Evolutionary conservation across 2,329 filamentous ascomycete species (phyloP).

Genomic region (Diplodia intermedia): DNA sequence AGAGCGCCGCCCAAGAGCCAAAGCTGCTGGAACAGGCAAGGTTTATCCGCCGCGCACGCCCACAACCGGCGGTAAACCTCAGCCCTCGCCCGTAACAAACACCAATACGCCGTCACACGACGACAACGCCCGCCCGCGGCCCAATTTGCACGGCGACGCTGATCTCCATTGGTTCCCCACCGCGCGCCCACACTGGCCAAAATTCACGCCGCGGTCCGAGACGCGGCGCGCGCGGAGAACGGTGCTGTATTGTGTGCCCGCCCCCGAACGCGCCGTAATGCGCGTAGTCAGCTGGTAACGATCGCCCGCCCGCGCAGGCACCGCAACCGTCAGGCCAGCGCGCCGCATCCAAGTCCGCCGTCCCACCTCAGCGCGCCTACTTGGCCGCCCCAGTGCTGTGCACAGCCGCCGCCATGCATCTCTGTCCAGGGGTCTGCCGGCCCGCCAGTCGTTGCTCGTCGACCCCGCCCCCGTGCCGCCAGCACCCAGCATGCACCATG

Average conservation of each 20-base stretch:
- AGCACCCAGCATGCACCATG: not conserved
- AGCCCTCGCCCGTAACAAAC: slow-evolving; percentile 9
- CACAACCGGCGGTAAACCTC: slow-evolving; percentile 11
- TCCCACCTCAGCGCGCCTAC: slow-evolving; percentile 10
- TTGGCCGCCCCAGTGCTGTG: slow-evolving; percentile 2
- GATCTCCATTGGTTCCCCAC: slow-evolving; percentile 5
- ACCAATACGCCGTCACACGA: slow-evolving; percentile 6
- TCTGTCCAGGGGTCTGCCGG: not conserved
- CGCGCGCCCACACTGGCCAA: slow-evolving; percentile 11
- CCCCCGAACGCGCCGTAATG: not conserved
- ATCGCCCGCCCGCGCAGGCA: slow-evolving; percentile 4
- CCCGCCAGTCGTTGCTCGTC: not conserved
- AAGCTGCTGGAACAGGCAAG: slow-evolving; percentile 17
- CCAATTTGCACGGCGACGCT: not conserved
- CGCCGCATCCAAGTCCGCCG: slow-evolving; percentile 14
- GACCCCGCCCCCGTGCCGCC: not conserved
- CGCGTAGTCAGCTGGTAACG: slow-evolving; percentile 11
- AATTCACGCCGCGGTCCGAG: slow-evolving; percentile 5
- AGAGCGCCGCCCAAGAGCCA: slow-evolving; percentile 19
- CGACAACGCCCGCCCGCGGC: not conserved
- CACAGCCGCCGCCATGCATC: slow-evolving; percentile 15
- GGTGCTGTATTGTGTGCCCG: not conserved
- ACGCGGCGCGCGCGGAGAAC: not conserved
- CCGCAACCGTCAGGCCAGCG: slow-evolving; percentile 23
- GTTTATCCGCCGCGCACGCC: not conserved